Evolutionary conservation across 306 rosid genomes (phyloP), one percentile per base, ranked within the genome.

Genomic region (Glycine latifolia): DNA sequence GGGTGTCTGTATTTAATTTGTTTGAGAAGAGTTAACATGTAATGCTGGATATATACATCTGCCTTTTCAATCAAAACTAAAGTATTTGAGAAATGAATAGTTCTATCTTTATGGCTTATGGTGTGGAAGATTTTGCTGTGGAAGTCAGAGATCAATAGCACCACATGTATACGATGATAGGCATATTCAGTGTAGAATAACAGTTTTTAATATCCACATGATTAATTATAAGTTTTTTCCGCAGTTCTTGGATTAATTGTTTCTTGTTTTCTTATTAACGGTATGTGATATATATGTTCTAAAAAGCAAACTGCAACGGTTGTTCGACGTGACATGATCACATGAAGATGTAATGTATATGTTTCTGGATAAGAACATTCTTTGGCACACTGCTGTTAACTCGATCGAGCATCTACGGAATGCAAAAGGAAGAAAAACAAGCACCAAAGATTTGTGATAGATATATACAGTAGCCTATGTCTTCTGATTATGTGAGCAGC

Each of bases 311-410:
- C 16, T 37, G 60, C 15, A 1, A 82, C 16, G 37, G 73, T 68
- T 49, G 67, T 46, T 68, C 4, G 53, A 76, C 9, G 41, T 43
- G 73, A 76, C 78, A 49, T 50, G 66, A 13, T 76, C 58, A 68
- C 60, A 47, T 55, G 60, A 55, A 33, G 56, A 74, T 73, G 26
- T n/a, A 14, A 5, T 53, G 61, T 55, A 2, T 37, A 13, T 16
- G 62, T 13, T 37, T 55, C 12, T 55, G 69, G 75, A 65, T 81
- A 75, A 68, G 77, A 82, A 75, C 56, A 47, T 82, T 82, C 77
- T n/a, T 7, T 46, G 44, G 4, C 62, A 54, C 44, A 46, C 56
- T 48, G 26, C 73, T 80, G 39, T 26, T 59, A 20, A 20, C 66
- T 60, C 31, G 31, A 26, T 26, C 56, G 0, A n/a, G 69, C 69